Evolutionary conservation across 2,329 filamentous ascomycete genomes (phyloP), one percentile per base, ranked within the genome.

Genomic region (Sclerotinia glacialis): DNA sequence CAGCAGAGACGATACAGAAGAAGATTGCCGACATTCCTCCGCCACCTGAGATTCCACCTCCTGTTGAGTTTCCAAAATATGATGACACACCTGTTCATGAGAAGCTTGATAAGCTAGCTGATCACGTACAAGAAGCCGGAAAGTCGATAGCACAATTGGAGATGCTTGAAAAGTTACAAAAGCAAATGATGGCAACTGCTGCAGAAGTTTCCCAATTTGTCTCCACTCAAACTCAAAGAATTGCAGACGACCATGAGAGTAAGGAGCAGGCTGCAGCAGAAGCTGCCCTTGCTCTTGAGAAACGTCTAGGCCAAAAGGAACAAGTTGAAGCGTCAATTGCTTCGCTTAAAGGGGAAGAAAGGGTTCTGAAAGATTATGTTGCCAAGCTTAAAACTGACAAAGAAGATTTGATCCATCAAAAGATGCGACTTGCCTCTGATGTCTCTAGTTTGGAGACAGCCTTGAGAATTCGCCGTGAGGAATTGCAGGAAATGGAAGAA

Each of bases 361-460:
- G 89, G 34, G 83, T 84, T 12, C 81, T 89, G 9, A 82, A 86
- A 62, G 81, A 80, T 26, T 85, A 84, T 34, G 79, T 92, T 47
- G 76, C 78, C 21, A 70, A 70, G 2, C 76, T 81, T 28, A 76
- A 76, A 26, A 77, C 76, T 11, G 91, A 95, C 74, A 87, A 91
- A 68, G 92, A 97, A 68, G 86, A 87, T 61, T 82, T 98, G 65
- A 83, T 84, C 16, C 85, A 88, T 67, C 91, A 96, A 74, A 97
- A 93, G 81, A 87, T 88, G 55, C 86, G 89, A 66, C 82, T 97
- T 37, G 87, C 87, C 12, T 92, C 92, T 31, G 93, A 99, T 72
- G 89, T 99, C 0, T 93, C 93, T 6, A 91, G 92, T 11, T 85
- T 99, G 2, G 92, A 98, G 76, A 98, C 92, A 11, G 94, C 95